Evolutionary conservation across 345 rosid genomes (phyloP).

Genomic region (Brassica carinata): DNA sequence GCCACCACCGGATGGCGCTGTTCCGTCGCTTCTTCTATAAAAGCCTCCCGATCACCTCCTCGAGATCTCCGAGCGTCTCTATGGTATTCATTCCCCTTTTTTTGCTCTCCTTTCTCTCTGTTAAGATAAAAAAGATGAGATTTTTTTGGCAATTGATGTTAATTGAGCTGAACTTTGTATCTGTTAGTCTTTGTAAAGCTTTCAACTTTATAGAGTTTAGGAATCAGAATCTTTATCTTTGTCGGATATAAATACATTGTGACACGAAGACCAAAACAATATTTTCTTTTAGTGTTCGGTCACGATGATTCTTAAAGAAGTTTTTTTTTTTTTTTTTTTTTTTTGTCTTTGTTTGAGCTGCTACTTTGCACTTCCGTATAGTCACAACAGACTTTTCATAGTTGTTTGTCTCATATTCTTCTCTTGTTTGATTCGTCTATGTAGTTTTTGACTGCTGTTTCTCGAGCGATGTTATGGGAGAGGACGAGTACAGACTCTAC

Average conservation of each 20-base stretch:
- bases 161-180: constrained; percentile 31
- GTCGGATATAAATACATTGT: neutral
- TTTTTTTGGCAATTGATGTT: constrained; percentile 8
- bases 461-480: constrained; percentile 85
- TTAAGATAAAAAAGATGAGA: neutral
- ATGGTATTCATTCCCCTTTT: constrained; percentile 49
- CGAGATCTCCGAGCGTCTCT: constrained; percentile 98
- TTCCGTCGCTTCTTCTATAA: constrained; percentile 97
- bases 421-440: constrained; percentile 16
- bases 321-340: neutral
- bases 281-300: neutral
- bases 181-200: constrained; percentile 2
- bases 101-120: neutral
- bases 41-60: constrained; percentile 99
- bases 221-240: constrained; percentile 33
- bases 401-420: constrained; percentile 1
- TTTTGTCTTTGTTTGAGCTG: constrained; percentile 3
- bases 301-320: no score
- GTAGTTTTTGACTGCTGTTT: constrained; percentile 99
- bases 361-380: constrained; percentile 11
- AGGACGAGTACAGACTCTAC: constrained; percentile 90
- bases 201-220: constrained; percentile 16
- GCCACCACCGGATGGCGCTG: constrained; percentile 99
- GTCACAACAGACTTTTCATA: no score
- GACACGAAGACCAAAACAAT: neutral